A percentile compares a stretch with the other conserved stretches of the same genome.
phyloP scores from a whole-genome alignment of 106 monocot genomes.

The Dioscorea alata region DNA sequence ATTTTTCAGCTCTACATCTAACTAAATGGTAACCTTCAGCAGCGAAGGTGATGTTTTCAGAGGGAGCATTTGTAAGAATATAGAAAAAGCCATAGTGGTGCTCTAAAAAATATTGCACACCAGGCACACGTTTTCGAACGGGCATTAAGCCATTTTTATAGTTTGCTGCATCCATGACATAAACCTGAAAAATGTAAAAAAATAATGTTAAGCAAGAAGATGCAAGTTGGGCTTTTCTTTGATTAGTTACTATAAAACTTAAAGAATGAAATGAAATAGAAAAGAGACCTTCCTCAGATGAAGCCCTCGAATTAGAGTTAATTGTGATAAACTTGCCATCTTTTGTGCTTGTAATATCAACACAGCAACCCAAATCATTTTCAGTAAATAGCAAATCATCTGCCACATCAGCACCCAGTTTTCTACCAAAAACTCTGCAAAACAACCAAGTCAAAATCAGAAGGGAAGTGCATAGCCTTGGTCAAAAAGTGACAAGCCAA shows the following conservation, averaged over 20 bases:
- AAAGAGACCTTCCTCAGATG: conserved; percentile 96
- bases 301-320: conserved; percentile 86
- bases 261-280: conserved; percentile 11
- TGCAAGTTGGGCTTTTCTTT: not conserved
- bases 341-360: conserved; percentile 93
- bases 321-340: conserved; percentile 89
- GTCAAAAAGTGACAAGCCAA: too few relatives aligned
- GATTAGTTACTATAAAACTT: not conserved
- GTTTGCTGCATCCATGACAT: conserved; percentile 61
- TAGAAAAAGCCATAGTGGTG: conserved; percentile 91
- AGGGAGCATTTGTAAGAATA: conserved; percentile 82
- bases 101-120: conserved; percentile 93
- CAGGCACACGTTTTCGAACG: conserved; percentile 55
- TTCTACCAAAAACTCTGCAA: conserved; percentile 63
- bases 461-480: not conserved
- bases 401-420: conserved; percentile 31
- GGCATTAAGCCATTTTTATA: conserved; percentile 42
- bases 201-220: conserved; percentile 4
- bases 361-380: conserved; percentile 54
- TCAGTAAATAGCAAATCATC: conserved; percentile 70
- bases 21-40: conserved; percentile 54
- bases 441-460: conserved; percentile 5
- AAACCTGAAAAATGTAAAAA: conserved; percentile 53
- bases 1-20: conserved; percentile 69
- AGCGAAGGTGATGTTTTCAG: conserved; percentile 18